Evolutionary conservation across 2,329 filamentous ascomycete genomes (phyloP).

Genomic region (Phialophora macrospora): DNA sequence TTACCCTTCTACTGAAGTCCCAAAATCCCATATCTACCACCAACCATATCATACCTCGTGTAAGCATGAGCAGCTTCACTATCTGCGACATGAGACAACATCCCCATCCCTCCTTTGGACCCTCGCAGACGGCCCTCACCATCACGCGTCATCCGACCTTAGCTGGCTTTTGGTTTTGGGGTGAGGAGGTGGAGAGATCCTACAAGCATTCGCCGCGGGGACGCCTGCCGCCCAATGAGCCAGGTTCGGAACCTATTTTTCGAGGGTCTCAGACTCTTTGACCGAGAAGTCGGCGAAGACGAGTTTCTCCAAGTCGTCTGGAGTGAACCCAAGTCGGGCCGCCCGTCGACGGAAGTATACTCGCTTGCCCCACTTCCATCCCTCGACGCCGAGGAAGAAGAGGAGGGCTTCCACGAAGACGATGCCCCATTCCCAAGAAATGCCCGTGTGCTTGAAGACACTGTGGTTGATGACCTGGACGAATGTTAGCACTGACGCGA

Average conservation of each 20-base stretch:
- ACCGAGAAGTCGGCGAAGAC: not conserved
- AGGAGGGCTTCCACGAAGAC: constrained; percentile 64
- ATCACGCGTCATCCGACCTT: too few species aligned
- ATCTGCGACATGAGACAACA: too few species aligned
- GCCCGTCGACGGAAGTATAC: constrained; percentile 53
- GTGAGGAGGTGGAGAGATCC: too few species aligned
- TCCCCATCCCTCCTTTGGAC: too few species aligned
- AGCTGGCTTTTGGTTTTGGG: too few species aligned
- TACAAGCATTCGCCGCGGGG: too few species aligned
- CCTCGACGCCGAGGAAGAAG: constrained; percentile 68
- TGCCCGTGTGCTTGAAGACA: constrained; percentile 69
- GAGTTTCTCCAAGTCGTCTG: constrained; percentile 32
- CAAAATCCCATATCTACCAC: too few species aligned
- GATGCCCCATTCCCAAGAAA: constrained; percentile 72
- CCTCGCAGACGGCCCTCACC: too few species aligned
- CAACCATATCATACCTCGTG: too few species aligned
- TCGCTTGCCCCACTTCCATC: constrained; percentile 71
- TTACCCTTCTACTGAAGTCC: too few species aligned
- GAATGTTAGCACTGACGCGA: not conserved
- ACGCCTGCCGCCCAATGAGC: not conserved
- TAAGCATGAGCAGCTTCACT: too few species aligned
- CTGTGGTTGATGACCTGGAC: constrained; percentile 60
- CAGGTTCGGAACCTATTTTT: not conserved
- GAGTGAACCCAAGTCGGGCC: constrained; percentile 19
- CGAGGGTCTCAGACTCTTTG: not conserved